These are phyloP conservation scores for Solanum habrochaites DNA, from an alignment of 257 asterid genomes.

Conservation along the genomic window DNA sequence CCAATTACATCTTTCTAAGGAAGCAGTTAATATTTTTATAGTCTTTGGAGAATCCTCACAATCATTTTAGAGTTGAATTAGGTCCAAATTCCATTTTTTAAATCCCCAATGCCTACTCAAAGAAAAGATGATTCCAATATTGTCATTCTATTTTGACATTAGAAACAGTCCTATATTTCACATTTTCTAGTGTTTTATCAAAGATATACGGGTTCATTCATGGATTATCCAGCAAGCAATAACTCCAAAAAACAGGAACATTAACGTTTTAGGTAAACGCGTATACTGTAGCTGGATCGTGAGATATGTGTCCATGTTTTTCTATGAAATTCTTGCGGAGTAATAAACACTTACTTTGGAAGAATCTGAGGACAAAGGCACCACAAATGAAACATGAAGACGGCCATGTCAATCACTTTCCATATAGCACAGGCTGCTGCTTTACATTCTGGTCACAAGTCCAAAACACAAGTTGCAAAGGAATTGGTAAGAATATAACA, in stretches of 20 bases:
- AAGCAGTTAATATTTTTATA: not conserved
- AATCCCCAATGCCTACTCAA: not conserved
- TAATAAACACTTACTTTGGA: not conserved
- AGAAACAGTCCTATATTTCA: not conserved
- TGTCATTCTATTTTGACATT: not conserved
- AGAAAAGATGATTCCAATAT: not conserved
- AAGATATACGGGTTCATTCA: not conserved
- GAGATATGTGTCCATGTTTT: not conserved
- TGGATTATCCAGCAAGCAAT: not conserved
- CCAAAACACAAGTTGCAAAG: not conserved
- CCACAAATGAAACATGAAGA: not conserved
- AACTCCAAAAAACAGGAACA: not conserved
- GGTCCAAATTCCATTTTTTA: not conserved
- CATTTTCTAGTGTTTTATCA: not conserved
- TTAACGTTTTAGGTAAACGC: not conserved
- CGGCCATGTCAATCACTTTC: not conserved
- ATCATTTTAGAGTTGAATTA: not conserved
- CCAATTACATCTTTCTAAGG: not conserved
- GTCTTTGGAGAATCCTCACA: not conserved
- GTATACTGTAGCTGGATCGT: not conserved
- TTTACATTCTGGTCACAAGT: not conserved
- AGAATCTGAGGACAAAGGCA: not conserved
- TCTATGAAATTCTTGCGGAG: not conserved
- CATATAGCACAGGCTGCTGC: not conserved
- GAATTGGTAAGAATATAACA: not conserved